Base-by-base conservation (phyloP, 2,329 filamentous ascomycete species). In the Podosphaera fusca region DNA sequence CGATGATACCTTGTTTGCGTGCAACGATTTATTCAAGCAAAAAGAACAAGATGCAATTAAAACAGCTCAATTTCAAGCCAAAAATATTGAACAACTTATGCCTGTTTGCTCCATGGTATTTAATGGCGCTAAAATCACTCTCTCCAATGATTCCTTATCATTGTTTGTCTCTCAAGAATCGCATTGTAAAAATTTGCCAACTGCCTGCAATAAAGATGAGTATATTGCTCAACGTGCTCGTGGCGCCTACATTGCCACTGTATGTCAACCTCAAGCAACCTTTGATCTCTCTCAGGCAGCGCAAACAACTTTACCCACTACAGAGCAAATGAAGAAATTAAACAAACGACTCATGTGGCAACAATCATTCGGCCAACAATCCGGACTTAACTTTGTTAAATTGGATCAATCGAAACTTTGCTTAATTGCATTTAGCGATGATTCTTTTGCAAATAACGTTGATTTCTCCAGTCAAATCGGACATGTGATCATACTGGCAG, bases 1-100 rank as follows among this genome's bases (percentile, higher is more conserved):
- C 7, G 51, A 58, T 49, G 56, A 58, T 51, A 58, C 56, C 4
- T 35, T 58, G 21, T 49, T 58, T 33, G 38, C 34, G 6, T 53
- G 51, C 40, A 38, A 55, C 35, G 35, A 49, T 10, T 2, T 35
- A 38, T 58, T 55, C 21, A 46, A 29, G 7, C 8, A n/a, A n/a
- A 29, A 40, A 35, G 56, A 58, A 42, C 31, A 55, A 51, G 14
- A 33, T 31, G 42, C 9, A 36, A 31, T 57, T 2, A 14, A 34
- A 34, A 36, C 29, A 9, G 56, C 56, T 21, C 12, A 47, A 53
- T 46, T 57, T 36, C 12, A 54, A 33, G 50, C 56, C 3, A 55
- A 57, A 35, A 14, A 45, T 9, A 8, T 40, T 38, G 36, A 54
- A 35, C 8, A 57, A 40, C 30, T 57, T 30, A 46, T 31, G 12